Evolutionary conservation across 208 protist genomes (phyloP).

Genomic region (Kentomonas sorsogonicus): DNA sequence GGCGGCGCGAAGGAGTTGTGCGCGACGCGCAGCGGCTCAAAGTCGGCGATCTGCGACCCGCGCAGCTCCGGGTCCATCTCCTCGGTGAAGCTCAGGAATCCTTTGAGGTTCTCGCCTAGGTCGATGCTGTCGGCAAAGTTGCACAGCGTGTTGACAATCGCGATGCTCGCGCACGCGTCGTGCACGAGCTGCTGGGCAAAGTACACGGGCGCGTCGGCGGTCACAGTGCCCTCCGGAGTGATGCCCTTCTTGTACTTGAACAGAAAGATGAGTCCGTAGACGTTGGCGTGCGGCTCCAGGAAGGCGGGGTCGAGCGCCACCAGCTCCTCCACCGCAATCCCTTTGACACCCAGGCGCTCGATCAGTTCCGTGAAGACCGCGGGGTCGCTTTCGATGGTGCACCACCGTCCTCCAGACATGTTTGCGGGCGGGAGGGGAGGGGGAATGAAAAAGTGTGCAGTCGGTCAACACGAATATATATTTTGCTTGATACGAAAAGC

Average conservation of each 20-base stretch:
- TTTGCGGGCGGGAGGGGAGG: too few relatives aligned
- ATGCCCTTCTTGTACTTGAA: constrained; percentile 92
- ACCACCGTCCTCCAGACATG: too few relatives aligned
- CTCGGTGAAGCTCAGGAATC: constrained; percentile 70
- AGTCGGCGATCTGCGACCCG: constrained; percentile 64
- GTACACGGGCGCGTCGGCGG: constrained; percentile 78
- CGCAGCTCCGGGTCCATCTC: constrained; percentile 62
- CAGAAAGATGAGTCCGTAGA: constrained; percentile 96
- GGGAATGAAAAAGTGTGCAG: too few relatives aligned
- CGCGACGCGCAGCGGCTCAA: constrained; percentile 84
- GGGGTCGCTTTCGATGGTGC: constrained; percentile 95
- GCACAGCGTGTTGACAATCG: constrained; percentile 95
- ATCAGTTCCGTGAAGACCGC: constrained; percentile 97
- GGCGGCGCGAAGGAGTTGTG: constrained; percentile 95
- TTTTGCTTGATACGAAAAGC: too few relatives aligned
- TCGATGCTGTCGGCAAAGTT: constrained; percentile 88
- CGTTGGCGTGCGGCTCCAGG: constrained; percentile 36
- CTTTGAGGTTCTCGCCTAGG: constrained; percentile 85
- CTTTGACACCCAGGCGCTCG: constrained; percentile 90
- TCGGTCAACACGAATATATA: too few relatives aligned
- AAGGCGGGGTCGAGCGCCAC: constrained; percentile 81
- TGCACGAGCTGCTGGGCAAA: constrained; percentile 95
- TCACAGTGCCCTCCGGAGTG: constrained; percentile 20
- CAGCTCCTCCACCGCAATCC: constrained; percentile 94
- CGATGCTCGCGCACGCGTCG: constrained; percentile 98